phyloP scores from a whole-genome alignment of 495 filamentous ascomycete species.

The Aspergillus cristatus region DNA sequence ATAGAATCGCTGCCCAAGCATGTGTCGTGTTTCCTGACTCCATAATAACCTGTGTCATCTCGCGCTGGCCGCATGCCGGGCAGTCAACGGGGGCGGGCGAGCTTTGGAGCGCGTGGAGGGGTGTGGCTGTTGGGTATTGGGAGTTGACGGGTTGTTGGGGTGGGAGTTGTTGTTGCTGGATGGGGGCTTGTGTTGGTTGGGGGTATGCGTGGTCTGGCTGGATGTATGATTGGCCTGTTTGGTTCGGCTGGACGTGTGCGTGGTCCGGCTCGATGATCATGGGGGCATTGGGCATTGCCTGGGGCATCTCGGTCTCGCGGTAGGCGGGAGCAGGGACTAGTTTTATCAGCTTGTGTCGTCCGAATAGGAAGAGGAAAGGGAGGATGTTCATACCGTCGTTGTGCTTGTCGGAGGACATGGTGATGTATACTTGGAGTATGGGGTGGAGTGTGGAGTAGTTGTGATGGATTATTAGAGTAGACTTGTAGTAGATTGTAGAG shows the following conservation, averaged over 20 bases:
- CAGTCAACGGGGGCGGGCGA: constrained; percentile 40
- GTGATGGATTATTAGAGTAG: no score
- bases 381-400: no score
- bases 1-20: constrained; percentile 39
- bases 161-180: neutral
- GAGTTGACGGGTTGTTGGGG: constrained; percentile 2
- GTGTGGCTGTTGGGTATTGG: constrained; percentile 19
- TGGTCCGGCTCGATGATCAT: neutral
- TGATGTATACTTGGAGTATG: no score
- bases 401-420: no score
- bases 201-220: neutral
- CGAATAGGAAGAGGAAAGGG: no score
- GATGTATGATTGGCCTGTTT: no score
- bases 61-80: constrained; percentile 35
- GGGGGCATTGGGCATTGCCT: neutral
- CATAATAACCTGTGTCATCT: constrained; percentile 34
- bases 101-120: constrained; percentile 23
- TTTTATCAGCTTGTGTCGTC: no score
- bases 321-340: no score
- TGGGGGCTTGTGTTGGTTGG: neutral
- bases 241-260: neutral
- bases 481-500: no score
- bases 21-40: constrained; percentile 41
- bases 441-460: no score
- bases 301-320: neutral